phyloP scores from a whole-genome alignment of 2,329 filamentous ascomycete genomes.

The Cladobotryum protrusum region DNA sequence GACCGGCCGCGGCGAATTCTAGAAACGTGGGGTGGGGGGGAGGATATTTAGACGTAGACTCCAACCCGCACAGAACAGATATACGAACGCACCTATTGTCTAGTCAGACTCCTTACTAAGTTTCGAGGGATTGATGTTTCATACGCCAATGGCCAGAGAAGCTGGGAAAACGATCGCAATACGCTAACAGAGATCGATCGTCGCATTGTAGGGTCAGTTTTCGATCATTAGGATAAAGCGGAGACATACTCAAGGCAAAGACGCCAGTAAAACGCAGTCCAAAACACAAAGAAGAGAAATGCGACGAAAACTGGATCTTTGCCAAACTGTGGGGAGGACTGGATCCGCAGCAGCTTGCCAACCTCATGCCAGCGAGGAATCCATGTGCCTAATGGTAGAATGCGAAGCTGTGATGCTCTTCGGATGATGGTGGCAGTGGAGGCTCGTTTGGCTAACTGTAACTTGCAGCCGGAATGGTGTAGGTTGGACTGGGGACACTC shows the following conservation, averaged over 20 bases:
- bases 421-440: too few relatives aligned
- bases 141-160: constrained; percentile 83
- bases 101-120: constrained; percentile 17
- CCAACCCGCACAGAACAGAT: constrained; percentile 98
- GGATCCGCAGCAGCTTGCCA: constrained; percentile 90
- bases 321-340: constrained; percentile 69
- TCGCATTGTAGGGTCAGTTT: constrained; percentile 15
- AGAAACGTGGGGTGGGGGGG: constrained; percentile 29
- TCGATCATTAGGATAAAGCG: not conserved
- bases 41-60: constrained; percentile 85
- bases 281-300: constrained; percentile 64
- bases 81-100: constrained; percentile 78
- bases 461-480: not conserved
- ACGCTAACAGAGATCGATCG: constrained; percentile 77
- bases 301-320: constrained; percentile 85
- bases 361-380: constrained; percentile 78
- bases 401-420: not conserved
- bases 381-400: constrained; percentile 48
- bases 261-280: constrained; percentile 68
- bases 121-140: constrained; percentile 27
- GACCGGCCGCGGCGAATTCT: constrained; percentile 22
- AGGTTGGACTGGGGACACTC: not conserved
- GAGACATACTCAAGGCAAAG: constrained; percentile 74
- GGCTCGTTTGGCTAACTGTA: not conserved
- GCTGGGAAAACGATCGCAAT: constrained; percentile 77